Evolutionary conservation across 495 filamentous ascomycete genomes (phyloP), one percentile per base, ranked within the genome.

Genomic region (Hypomontagnella monticulosa): DNA sequence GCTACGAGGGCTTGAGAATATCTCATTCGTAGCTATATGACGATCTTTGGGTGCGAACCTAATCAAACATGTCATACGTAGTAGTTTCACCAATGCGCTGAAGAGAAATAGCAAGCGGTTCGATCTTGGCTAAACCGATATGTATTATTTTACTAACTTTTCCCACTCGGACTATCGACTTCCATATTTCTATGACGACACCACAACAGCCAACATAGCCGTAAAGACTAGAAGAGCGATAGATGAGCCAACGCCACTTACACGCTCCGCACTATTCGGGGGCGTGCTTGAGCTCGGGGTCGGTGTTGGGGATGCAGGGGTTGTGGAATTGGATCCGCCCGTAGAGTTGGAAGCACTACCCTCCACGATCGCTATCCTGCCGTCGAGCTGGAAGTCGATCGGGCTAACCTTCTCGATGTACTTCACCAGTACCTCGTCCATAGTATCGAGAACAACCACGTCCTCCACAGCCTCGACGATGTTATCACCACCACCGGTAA

Each of bases 401-500:
- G 85, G 84, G 7, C 72, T 80, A 14, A 66, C 48, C 16, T 71
- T 71, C 30, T 68, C 19, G 42, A 87, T 79, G 48, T 87, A 82
- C 4, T 70, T 43, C 1, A 75, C 72, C 9, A 86, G 66, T 0
- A 85, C 83, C 65, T 85, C 77, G 48, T 85, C 84, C 57, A 84
- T 71, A 0, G 80, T 81, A 60, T 86, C 79, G 0, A 87, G 72
- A 1, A 74, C 56, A 10, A 79, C 75, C 6, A 80, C 56, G 23
- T 74, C 74, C 20, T 71, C 60, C 0, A 74, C 27, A 11, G 75
- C 69, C 6, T 67, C 57, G 55, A 84, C 73, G 55, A 84, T 80
- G 55, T 86, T 87, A 54, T 88, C 85, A 9, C 84, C 85, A 6
- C 84, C 83, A 0, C 71, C 73, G 0, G 83, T 80, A 3, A 88